These are phyloP conservation scores for Phytophthora tentaculata DNA, from an alignment of 352 stramenopile species.

Conservation along the genomic window DNA sequence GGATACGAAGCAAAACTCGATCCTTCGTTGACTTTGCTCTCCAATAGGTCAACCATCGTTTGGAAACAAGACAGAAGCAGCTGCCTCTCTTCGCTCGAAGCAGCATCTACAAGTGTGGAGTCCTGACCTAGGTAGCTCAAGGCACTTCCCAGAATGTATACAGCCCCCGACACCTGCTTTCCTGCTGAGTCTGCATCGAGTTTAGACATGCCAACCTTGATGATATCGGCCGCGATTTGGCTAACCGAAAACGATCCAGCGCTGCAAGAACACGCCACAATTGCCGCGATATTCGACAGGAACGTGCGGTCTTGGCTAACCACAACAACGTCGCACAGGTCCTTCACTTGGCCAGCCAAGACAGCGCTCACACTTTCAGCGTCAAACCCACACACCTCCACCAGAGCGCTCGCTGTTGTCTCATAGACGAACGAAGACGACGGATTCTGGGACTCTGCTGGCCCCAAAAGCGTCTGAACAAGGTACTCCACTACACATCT, in stretches of 20 bases:
- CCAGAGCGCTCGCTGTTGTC: slow-evolving; percentile 41
- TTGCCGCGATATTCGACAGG: slow-evolving; percentile 42
- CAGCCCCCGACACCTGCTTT: slow-evolving; percentile 22
- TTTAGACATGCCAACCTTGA: slow-evolving; percentile 27
- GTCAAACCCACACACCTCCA: slow-evolving; percentile 44
- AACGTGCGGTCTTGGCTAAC: slow-evolving; percentile 42
- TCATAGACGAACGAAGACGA: slow-evolving; percentile 34
- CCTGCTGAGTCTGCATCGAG: slow-evolving; percentile 20
- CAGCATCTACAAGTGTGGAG: neutral
- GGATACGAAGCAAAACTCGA: slow-evolving; percentile 46
- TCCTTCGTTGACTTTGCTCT: slow-evolving; percentile 30
- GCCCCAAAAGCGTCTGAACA: slow-evolving; percentile 48
- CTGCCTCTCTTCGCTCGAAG: slow-evolving; percentile 28
- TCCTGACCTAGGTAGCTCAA: slow-evolving; percentile 33
- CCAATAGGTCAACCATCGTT: slow-evolving; percentile 37
- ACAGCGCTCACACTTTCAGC: slow-evolving; percentile 32
- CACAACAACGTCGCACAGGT: slow-evolving; percentile 33
- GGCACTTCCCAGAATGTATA: slow-evolving; percentile 52
- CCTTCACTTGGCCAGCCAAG: slow-evolving; percentile 21
- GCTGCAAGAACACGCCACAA: slow-evolving; percentile 37
- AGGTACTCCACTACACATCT: slow-evolving; percentile 56
- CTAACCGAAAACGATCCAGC: slow-evolving; percentile 20
- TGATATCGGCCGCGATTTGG: slow-evolving; percentile 30
- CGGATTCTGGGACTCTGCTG: slow-evolving; percentile 7
- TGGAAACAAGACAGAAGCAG: slow-evolving; percentile 36